A percentile compares a stretch with the other conserved stretches of the same genome.
These are phyloP conservation scores for Leptographium galeiforme DNA, from an alignment of 2,329 filamentous ascomycete species.

Conservation along the genomic window DNA sequence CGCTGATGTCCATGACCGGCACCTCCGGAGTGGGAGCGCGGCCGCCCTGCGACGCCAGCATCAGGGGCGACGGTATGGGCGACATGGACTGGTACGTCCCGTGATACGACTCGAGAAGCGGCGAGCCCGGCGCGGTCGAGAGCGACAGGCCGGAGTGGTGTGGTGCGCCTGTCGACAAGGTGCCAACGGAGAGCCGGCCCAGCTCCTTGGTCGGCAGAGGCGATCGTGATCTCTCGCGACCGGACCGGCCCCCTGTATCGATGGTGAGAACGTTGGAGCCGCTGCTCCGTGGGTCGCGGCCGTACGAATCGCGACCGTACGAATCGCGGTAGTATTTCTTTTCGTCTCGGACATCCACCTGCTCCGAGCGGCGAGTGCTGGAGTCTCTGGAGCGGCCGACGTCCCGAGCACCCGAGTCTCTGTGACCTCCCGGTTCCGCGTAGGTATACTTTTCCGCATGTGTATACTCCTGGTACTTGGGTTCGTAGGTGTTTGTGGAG, in stretches of 20 bases:
- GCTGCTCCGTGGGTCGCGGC: slow-evolving; percentile 22
- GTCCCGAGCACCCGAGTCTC: slow-evolving; percentile 5
- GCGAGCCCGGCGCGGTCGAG: slow-evolving; percentile 56
- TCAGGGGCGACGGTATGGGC: slow-evolving; percentile 78
- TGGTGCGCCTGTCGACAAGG: slow-evolving; percentile 18
- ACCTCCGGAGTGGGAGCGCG: slow-evolving; percentile 28
- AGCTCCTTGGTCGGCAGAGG: slow-evolving; percentile 36
- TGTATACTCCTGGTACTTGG: slow-evolving; percentile 26
- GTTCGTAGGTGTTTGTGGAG: slow-evolving; percentile 15
- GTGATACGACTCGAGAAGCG: slow-evolving; percentile 80
- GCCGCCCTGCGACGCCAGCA: slow-evolving; percentile 36
- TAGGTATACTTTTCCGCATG: slow-evolving; percentile 20
- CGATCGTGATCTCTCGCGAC: slow-evolving; percentile 26
- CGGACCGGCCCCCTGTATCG: slow-evolving; percentile 18
- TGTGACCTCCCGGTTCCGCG: slow-evolving; percentile 15
- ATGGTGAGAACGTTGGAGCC: slow-evolving; percentile 27
- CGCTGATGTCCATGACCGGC: slow-evolving; percentile 35
- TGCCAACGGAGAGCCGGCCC: slow-evolving; percentile 38
- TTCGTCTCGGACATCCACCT: slow-evolving; percentile 1
- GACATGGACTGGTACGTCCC: slow-evolving; percentile 92
- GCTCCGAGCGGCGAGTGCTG: not conserved
- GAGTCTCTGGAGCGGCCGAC: not conserved
- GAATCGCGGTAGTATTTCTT: slow-evolving; percentile 16
- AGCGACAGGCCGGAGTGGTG: slow-evolving; percentile 29
- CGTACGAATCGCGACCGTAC: slow-evolving; percentile 18